These are phyloP conservation scores for Chloropicon primus DNA, from an alignment of 139 green algal genomes.

Conservation along the genomic window DNA sequence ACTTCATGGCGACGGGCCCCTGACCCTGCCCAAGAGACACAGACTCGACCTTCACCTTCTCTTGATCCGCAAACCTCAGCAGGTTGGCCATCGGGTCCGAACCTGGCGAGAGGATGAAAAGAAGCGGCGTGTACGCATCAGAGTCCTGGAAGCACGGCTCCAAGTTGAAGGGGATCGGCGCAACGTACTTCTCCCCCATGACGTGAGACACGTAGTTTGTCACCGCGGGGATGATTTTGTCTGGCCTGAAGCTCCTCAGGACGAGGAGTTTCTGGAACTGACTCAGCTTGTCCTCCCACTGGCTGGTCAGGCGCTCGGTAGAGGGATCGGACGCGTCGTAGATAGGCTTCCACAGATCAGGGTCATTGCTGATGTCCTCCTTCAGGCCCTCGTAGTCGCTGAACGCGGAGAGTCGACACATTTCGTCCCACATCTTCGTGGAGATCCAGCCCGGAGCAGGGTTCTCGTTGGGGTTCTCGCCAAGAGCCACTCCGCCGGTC, in stretches of 20 bases:
- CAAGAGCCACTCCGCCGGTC: conserved; percentile 38
- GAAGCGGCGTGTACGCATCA: conserved; percentile 37
- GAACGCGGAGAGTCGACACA: conserved; percentile 2
- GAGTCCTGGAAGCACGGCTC: conserved; percentile 58
- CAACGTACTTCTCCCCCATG: conserved; percentile 52
- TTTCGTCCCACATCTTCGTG: conserved; percentile 18
- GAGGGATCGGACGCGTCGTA: conserved; percentile 29
- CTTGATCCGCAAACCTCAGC: conserved; percentile 51
- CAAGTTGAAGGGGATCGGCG: conserved; percentile 60
- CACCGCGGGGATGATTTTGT: conserved; percentile 41
- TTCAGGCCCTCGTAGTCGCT: conserved; percentile 9
- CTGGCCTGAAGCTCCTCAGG: conserved; percentile 40
- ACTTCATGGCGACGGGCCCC: conserved; percentile 45
- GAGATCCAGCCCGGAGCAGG: conserved; percentile 36
- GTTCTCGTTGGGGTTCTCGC: conserved; percentile 34
- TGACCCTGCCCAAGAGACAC: conserved; percentile 68
- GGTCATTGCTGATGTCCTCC: conserved; percentile 6
- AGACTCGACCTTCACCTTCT: conserved; percentile 28
- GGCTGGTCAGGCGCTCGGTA: conserved; percentile 28
- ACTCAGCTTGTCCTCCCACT: conserved; percentile 33
- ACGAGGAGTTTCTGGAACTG: conserved; percentile 48
- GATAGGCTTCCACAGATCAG: conserved; percentile 14
- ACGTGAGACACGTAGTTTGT: conserved; percentile 35
- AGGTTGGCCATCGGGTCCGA: conserved; percentile 51
- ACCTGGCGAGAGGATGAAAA: conserved; percentile 61